A percentile compares a stretch with the other conserved stretches of the same genome.
Conservation (phyloP, 139 green algal genomes). For the Yamagishiella unicocca region DNA sequence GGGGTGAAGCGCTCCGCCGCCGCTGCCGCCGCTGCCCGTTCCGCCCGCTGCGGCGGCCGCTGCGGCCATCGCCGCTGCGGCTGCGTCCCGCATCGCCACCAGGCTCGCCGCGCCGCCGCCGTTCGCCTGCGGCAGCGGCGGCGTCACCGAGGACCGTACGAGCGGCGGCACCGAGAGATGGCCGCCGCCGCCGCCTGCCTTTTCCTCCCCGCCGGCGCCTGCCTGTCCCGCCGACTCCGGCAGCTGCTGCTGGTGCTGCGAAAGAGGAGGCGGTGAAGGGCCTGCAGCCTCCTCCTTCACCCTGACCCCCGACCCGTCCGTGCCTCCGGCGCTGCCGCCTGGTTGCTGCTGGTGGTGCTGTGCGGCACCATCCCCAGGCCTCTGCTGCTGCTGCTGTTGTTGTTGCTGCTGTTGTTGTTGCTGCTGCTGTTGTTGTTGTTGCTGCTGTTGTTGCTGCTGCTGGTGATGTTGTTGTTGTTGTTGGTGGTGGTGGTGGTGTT, state of each 20-base stretch:
- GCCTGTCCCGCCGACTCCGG: background rate
- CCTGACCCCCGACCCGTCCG: background rate
- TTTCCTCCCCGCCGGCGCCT: background rate
- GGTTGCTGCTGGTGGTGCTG: background rate
- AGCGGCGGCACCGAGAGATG: background rate
- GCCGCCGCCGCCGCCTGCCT: background rate
- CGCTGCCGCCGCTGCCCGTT: background rate
- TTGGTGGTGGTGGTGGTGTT: background rate
- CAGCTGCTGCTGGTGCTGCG: background rate
- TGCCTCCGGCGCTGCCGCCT: background rate
- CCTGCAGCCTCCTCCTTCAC: background rate
- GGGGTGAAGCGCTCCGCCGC: background rate
- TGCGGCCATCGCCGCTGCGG: background rate
- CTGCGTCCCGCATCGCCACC: background rate
- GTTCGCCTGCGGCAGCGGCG: background rate
- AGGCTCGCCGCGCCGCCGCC: background rate
- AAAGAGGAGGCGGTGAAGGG: background rate
- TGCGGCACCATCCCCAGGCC: background rate
- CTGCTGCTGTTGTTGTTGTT: conserved; percentile 10
- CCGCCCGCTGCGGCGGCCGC: background rate
- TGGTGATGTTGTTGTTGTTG: background rate
- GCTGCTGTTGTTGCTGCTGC: conserved; percentile 16
- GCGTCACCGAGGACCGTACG: background rate
- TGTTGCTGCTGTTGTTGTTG: background rate
- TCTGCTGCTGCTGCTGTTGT: background rate